A percentile compares a stretch with the other conserved stretches of the same genome.
Evolutionary conservation across 1,284 basidiomycete genomes (phyloP).

Genomic region (Ustilago crameri): DNA sequence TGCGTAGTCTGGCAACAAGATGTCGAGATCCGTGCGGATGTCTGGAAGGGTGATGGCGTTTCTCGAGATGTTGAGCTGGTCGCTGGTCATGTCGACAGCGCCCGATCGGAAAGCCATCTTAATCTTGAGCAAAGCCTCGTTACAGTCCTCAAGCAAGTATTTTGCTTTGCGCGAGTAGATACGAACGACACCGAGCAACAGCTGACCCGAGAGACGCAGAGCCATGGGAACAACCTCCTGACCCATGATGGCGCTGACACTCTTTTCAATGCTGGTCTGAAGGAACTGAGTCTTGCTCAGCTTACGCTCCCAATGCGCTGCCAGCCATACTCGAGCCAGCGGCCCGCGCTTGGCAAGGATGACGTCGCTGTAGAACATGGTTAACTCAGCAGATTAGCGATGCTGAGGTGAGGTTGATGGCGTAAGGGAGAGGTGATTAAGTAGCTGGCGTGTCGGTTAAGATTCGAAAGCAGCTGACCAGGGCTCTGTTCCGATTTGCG

Average conservation of each 20-base stretch:
- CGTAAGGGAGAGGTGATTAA: neutral
- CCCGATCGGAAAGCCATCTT: constrained; percentile 96
- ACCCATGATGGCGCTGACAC: constrained; percentile 80
- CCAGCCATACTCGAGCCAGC: constrained; percentile 96
- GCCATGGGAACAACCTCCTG: constrained; percentile 87
- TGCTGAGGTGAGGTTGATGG: neutral
- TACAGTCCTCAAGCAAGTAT: constrained; percentile 96
- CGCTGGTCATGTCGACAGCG: constrained; percentile 91
- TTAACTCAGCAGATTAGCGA: neutral
- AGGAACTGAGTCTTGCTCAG: constrained; percentile 93
- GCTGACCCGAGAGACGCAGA: constrained; percentile 90
- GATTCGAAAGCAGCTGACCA: too few relatives aligned
- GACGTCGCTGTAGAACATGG: constrained; percentile 88
- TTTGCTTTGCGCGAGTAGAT: constrained; percentile 98
- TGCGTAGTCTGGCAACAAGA: constrained; percentile 77
- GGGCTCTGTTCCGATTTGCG: too few relatives aligned
- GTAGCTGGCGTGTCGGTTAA: neutral
- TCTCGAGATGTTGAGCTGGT: constrained; percentile 85
- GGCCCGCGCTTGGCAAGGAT: constrained; percentile 92
- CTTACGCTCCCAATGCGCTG: constrained; percentile 97
- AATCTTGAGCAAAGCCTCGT: constrained; percentile 92
- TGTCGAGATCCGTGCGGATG: constrained; percentile 78
- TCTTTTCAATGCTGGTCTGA: constrained; percentile 91
- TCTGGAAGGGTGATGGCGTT: constrained; percentile 86
- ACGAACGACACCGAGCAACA: constrained; percentile 92